Conservation (phyloP, 441 rosid genomes). For the Bocquillonia castaneifolia region DNA sequence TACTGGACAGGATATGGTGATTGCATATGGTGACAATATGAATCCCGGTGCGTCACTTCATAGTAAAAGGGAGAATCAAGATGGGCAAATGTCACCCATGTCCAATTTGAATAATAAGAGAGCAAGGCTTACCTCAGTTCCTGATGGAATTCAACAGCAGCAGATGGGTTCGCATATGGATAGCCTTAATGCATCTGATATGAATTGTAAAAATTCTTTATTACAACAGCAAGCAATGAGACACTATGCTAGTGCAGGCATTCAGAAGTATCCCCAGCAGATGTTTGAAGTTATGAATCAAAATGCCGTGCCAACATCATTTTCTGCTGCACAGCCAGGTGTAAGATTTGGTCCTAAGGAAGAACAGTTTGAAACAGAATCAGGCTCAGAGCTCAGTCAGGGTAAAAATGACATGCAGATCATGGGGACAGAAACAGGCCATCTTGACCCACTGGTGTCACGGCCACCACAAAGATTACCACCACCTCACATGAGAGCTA, state of each 20-base stretch:
- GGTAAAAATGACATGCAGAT: conserved; percentile 48
- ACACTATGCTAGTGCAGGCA: conserved; percentile 54
- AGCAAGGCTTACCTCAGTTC: conserved; percentile 39
- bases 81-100: conserved; percentile 58
- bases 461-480: conserved; percentile 58
- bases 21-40: conserved; percentile 52
- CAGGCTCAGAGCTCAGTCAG: conserved; percentile 41
- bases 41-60: conserved; percentile 47
- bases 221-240: conserved; percentile 59
- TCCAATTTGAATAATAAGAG: conserved; percentile 71
- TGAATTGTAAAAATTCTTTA: conserved; percentile 60
- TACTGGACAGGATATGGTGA: conserved; percentile 60
- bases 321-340: conserved; percentile 53
- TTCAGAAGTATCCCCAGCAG: conserved; percentile 69
- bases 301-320: conserved; percentile 51
- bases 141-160: conserved; percentile 68
- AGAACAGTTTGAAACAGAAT: conserved; percentile 67
- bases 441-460: conserved; percentile 49
- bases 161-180: conserved; percentile 55
- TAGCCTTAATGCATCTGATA: conserved; percentile 55
- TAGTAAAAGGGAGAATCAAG: conserved; percentile 73
- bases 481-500: conserved; percentile 52
- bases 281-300: conserved; percentile 63
- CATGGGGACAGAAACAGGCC: conserved; percentile 53
- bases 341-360: conserved; percentile 63